phyloP scores from a whole-genome alignment of 225 moss, liverwort and hornwort genomes.

The Polytrichum formosum region DNA sequence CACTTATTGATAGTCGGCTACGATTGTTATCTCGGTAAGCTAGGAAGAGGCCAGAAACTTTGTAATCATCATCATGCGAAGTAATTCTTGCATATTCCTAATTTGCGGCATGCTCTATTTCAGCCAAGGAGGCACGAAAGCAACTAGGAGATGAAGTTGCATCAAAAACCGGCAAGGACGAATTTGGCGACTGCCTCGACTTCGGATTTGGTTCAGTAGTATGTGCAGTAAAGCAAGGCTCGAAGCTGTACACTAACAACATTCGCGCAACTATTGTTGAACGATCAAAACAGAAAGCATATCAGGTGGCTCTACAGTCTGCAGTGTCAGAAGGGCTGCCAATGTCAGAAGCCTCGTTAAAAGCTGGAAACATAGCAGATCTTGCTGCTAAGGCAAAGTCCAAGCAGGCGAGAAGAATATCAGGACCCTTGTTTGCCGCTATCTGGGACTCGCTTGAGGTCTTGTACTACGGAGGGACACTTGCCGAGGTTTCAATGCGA shows the following conservation, averaged over 20 bases:
- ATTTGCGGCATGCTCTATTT: not conserved
- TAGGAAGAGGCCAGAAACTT: not conserved
- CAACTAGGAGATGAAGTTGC: slow-evolving; percentile 43
- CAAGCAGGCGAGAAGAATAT: slow-evolving; percentile 56
- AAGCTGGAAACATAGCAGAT: slow-evolving; percentile 61
- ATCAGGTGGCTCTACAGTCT: slow-evolving; percentile 47
- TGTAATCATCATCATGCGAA: slow-evolving; percentile 3
- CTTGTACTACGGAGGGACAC: slow-evolving; percentile 74
- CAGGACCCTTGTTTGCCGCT: slow-evolving; percentile 76
- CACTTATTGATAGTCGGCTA: not conserved
- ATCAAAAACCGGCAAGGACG: slow-evolving; percentile 80
- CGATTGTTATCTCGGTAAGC: not conserved
- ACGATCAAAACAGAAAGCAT: slow-evolving; percentile 63
- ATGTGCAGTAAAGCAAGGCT: slow-evolving; percentile 66
- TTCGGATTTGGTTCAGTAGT: slow-evolving; percentile 63
- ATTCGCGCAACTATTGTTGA: slow-evolving; percentile 68
- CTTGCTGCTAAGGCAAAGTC: slow-evolving; percentile 62
- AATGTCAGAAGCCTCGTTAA: slow-evolving; percentile 56
- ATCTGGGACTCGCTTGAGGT: slow-evolving; percentile 89
- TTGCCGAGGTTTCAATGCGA: slow-evolving; percentile 64
- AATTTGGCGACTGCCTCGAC: slow-evolving; percentile 81
- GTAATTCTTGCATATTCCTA: not conserved
- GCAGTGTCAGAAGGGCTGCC: slow-evolving; percentile 60
- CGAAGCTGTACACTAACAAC: slow-evolving; percentile 72
- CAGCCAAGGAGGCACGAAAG: slow-evolving; percentile 49